These are phyloP conservation scores for Leptosphaerulina australis DNA, from an alignment of 2,329 filamentous ascomycete species.

Conservation along the genomic window DNA sequence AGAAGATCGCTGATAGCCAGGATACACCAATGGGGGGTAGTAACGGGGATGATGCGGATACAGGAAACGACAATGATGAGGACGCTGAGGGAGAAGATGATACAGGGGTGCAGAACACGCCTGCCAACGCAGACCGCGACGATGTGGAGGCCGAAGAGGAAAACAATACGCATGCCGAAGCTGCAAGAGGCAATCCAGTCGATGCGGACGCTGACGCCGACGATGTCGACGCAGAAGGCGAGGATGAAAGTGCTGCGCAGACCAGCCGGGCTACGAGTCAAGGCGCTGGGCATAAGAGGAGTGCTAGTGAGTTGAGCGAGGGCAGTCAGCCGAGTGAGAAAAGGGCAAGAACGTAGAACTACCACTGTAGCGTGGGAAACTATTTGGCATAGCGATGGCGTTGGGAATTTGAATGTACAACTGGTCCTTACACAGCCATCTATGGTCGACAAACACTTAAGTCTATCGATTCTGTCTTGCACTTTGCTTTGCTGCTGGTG, in stretches of 20 bases:
- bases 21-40: conserved; percentile 45
- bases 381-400: conserved; percentile 7
- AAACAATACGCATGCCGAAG: conserved; percentile 22
- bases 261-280: conserved; percentile 37
- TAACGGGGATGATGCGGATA: conserved; percentile 23
- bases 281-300: conserved; percentile 68
- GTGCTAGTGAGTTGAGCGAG: conserved; percentile 78
- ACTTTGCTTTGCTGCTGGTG: too few relatives aligned
- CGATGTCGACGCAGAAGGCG: conserved; percentile 42
- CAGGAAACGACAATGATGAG: conserved; percentile 32
- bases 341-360: conserved; percentile 38
- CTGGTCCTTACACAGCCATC: too few relatives aligned
- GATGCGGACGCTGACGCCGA: conserved; percentile 25
- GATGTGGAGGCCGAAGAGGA: conserved; percentile 43
- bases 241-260: conserved; percentile 41
- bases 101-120: conserved; percentile 2
- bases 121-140: conserved; percentile 17
- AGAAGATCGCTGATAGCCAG: conserved; percentile 28
- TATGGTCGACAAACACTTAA: too few relatives aligned
- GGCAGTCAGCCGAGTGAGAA: conserved; percentile 43
- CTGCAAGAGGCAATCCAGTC: too few relatives aligned
- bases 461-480: too few relatives aligned
- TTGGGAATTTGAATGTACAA: background rate
- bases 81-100: conserved; percentile 25
- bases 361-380: background rate